phyloP scores from a whole-genome alignment of 768 basidiomycete genomes.

The Leccinum imitatum region DNA sequence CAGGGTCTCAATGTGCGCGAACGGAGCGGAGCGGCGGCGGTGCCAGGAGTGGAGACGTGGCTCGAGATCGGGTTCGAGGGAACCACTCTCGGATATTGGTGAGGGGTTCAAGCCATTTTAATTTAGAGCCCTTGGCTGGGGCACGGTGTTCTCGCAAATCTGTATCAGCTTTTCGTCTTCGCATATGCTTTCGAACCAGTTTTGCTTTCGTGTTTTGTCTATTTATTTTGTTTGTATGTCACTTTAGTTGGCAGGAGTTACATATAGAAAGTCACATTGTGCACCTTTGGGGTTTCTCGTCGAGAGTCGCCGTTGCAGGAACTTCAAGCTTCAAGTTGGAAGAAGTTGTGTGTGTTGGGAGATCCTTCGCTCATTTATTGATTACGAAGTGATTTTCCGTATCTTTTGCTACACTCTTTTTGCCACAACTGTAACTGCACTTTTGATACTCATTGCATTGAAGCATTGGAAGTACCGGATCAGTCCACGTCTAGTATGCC shows the following conservation, averaged over 20 bases:
- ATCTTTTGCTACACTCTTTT: too few species aligned
- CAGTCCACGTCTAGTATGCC: neutral
- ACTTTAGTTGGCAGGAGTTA: neutral
- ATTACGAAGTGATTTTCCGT: too few species aligned
- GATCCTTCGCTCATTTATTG: neutral
- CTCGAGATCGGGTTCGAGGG: constrained; percentile 18
- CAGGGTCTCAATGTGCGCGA: constrained; percentile 15
- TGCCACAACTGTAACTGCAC: too few species aligned
- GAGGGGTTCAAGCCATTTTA: neutral
- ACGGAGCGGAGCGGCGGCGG: neutral
- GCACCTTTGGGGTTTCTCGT: neutral
- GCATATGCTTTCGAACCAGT: neutral
- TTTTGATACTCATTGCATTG: too few species aligned
- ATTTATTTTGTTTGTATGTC: neutral
- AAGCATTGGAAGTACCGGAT: too few species aligned
- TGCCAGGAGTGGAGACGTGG: constrained; percentile 20
- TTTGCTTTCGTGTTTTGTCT: neutral
- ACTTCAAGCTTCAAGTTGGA: neutral
- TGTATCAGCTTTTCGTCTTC: neutral
- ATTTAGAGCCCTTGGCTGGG: neutral
- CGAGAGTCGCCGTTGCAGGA: too few species aligned
- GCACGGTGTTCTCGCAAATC: neutral
- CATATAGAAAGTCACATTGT: neutral
- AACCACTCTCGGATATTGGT: constrained; percentile 22
- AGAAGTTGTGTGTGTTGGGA: neutral